Evolutionary conservation across 2,329 filamentous ascomycete species (phyloP).

Genomic region (Pseudopithomyces maydicus): DNA sequence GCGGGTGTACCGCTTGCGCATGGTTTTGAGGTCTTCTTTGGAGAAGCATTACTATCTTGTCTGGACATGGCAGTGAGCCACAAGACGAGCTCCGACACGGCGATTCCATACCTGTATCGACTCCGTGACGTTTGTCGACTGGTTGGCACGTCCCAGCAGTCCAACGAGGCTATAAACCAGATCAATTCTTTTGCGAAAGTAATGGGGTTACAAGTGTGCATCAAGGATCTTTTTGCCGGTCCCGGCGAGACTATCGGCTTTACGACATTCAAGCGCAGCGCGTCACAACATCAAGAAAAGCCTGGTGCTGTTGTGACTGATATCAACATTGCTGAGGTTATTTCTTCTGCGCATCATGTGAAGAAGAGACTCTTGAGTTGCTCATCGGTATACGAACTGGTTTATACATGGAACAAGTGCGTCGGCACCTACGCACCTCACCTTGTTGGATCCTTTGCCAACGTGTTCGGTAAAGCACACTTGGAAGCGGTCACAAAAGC

Average conservation of each 20-base stretch:
- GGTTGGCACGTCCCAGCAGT: conserved; percentile 24
- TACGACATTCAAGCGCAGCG: conserved; percentile 9
- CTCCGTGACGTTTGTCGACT: conserved; percentile 29
- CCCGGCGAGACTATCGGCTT: conserved; percentile 21
- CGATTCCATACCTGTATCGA: conserved; percentile 27
- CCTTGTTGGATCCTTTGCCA: conserved; percentile 33
- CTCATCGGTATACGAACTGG: conserved; percentile 30
- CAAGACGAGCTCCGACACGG: conserved; percentile 19
- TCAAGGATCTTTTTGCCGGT: background rate
- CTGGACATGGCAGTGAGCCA: conserved; percentile 28
- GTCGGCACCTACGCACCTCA: conserved; percentile 29
- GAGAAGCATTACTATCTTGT: conserved; percentile 34
- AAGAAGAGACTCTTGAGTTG: conserved; percentile 27
- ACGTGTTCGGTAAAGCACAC: conserved; percentile 32
- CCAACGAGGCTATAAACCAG: conserved; percentile 3
- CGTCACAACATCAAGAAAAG: background rate
- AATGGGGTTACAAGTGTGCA: conserved; percentile 20
- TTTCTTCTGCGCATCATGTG: conserved; percentile 19
- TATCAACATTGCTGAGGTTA: conserved; percentile 22
- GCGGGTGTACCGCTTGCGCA: conserved; percentile 29
- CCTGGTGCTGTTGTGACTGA: background rate
- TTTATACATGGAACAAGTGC: conserved; percentile 32
- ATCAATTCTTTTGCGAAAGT: conserved; percentile 19
- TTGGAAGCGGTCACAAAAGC: conserved; percentile 26
- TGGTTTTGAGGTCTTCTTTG: conserved; percentile 28